Conservation (phyloP, 1,284 basidiomycete genomes). For the Leccinum fuscescens region DNA sequence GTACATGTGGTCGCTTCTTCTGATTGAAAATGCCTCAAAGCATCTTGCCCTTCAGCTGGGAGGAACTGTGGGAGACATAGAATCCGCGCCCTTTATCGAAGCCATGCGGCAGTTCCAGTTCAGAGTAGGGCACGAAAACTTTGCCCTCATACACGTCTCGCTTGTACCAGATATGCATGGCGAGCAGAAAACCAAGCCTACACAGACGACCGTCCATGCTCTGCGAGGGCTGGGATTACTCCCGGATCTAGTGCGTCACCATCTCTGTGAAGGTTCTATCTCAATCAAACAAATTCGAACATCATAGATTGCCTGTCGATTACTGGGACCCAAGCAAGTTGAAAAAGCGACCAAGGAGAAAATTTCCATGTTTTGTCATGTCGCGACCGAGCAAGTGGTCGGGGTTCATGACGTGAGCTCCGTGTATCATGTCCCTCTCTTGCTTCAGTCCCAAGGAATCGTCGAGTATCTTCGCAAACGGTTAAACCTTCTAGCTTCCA, state of each 20-base stretch:
- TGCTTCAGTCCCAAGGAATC: conserved; percentile 92
- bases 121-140: conserved; percentile 95
- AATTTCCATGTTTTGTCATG: conserved; percentile 99
- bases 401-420: conserved; percentile 97
- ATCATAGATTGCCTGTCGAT: conserved; percentile 85
- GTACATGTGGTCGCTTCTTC: conserved; percentile 37
- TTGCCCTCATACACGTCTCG: conserved; percentile 97
- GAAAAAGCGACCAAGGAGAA: conserved; percentile 88
- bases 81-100: conserved; percentile 96
- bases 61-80: conserved; percentile 94
- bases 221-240: conserved; percentile 90
- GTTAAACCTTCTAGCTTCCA: conserved; percentile 68
- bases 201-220: conserved; percentile 95
- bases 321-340: conserved; percentile 71
- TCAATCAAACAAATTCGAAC: neutral
- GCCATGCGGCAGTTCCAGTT: conserved; percentile 99
- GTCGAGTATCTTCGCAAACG: conserved; percentile 82
- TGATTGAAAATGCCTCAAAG: conserved; percentile 8
- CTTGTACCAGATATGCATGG: conserved; percentile 97
- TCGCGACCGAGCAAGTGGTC: conserved; percentile 89
- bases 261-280: neutral
- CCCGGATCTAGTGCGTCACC: conserved; percentile 80
- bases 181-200: conserved; percentile 99
- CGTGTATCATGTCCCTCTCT: conserved; percentile 95
- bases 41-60: conserved; percentile 62